These are phyloP conservation scores for Solanum corneliomulleri DNA, from an alignment of 257 asterid genomes.

Conservation along the genomic window DNA sequence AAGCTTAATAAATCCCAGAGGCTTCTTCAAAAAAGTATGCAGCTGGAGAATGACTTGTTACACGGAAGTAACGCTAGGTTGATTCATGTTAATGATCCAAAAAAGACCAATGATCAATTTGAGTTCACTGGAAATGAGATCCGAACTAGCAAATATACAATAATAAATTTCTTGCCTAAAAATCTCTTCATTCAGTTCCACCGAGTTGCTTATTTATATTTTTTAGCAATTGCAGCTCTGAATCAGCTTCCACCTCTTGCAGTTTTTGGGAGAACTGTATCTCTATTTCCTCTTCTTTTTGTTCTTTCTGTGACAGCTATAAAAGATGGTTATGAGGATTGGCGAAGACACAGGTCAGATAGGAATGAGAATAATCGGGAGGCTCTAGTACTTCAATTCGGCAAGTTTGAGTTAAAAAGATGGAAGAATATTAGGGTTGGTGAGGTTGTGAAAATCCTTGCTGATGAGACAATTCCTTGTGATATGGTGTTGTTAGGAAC, in stretches of 20 bases:
- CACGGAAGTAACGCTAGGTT: slow-evolving; percentile 52
- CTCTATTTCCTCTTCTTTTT: slow-evolving; percentile 92
- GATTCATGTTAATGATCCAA: slow-evolving; percentile 75
- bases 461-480: slow-evolving; percentile 93
- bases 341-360: slow-evolving; percentile 98
- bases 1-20: slow-evolving; percentile 36
- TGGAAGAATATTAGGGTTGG: slow-evolving; percentile 85
- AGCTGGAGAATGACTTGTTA: slow-evolving; percentile 48
- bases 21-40: slow-evolving; percentile 69
- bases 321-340: slow-evolving; percentile 98
- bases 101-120: slow-evolving; percentile 53
- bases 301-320: slow-evolving; percentile 95
- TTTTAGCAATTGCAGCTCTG: slow-evolving; percentile 83
- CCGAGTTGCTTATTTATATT: slow-evolving; percentile 93
- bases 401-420: slow-evolving; percentile 46
- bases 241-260: slow-evolving; percentile 99
- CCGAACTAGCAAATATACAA: slow-evolving; percentile 86
- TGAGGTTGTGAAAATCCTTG: slow-evolving; percentile 71
- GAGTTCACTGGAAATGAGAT: slow-evolving; percentile 86
- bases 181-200: slow-evolving; percentile 91
- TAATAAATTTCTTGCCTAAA: slow-evolving; percentile 80
- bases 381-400: slow-evolving; percentile 61
- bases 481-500: slow-evolving; percentile 91
- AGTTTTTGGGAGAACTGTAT: slow-evolving; percentile 93
- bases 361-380: slow-evolving; percentile 95